Evolutionary conservation across 2,329 filamentous ascomycete species (phyloP), one percentile per base, ranked within the genome.

Genomic region (Neurospora crassa): DNA sequence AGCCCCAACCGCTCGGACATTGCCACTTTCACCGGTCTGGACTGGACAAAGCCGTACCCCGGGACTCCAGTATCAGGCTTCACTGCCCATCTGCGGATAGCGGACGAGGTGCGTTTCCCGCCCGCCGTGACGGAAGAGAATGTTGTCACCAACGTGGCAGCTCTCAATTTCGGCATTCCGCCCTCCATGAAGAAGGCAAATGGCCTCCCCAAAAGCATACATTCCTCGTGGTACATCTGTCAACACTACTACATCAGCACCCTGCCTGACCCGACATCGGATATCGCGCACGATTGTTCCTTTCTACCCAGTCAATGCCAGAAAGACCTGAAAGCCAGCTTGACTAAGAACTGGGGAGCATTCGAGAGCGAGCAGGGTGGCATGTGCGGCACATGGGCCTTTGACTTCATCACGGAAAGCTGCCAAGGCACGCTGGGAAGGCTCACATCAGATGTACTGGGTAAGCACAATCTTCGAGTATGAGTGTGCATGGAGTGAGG

Each of bases 21-120:
- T 24, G 68, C 68, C 68, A 59, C 1, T 16, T 69, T 63, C 43
- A 47, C 45, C n/a, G 68, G 68, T 6, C 42, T 40, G n/a, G 45
- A 69, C 68, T 67, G 68, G 68, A 69, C 34, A 14, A 63, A 69
- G 24, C 45, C 68, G 10, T 69, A 69, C 12, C 68, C 45, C 3
- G 68, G 68, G 3, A 40, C 5, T 29, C 34, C 68, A 4, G 0
- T 41, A 16, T 1, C 68, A 20, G 40, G 45, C 34, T 69, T 69
- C 68, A 59, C 45, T 18, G 29, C 43, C 20, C 12, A 63, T 41
- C 42, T 41, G 68, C 68, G 40, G 68, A 69, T 53, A 20, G 45
- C 45, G 45, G 45, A 53, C 45, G n/a, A 53, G n/a, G n/a, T 53
- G 45, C 45, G n/a, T 1, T 53, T 53, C 0, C 45, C 11, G 20